Conservation (phyloP, 176 grass and related monocot species). For the Alopecurus myosuroides region DNA sequence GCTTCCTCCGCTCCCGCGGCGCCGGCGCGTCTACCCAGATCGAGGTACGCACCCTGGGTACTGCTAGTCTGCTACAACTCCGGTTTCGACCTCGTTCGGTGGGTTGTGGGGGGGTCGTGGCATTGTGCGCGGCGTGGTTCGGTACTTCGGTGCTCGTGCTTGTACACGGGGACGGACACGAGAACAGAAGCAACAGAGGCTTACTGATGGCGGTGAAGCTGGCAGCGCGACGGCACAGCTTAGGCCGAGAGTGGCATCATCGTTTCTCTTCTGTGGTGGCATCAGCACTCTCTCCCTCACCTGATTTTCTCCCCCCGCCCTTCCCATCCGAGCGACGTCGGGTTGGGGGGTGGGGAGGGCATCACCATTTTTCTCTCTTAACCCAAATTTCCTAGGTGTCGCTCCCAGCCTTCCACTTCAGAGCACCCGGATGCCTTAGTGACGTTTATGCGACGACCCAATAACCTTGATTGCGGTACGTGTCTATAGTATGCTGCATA, state of each 20-base stretch:
- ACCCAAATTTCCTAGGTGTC: not conserved
- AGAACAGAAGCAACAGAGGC: not conserved
- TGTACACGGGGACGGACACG: not conserved
- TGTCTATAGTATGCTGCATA: not conserved
- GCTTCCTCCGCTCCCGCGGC: constrained; percentile 75
- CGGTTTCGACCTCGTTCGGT: not conserved
- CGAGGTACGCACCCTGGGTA: constrained; percentile 47
- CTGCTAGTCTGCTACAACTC: not conserved
- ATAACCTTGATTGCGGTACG: not conserved
- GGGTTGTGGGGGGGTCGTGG: not conserved
- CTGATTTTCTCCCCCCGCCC: not conserved
- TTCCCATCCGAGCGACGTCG: not conserved
- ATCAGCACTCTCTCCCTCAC: not conserved
- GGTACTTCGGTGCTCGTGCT: not conserved
- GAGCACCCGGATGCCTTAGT: not conserved
- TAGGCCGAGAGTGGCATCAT: not conserved
- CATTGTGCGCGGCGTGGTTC: constrained; percentile 17
- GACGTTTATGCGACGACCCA: not conserved
- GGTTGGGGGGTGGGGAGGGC: not conserved
- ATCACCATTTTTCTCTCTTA: not conserved
- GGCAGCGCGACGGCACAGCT: too few relatives aligned
- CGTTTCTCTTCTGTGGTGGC: not conserved
- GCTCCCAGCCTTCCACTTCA: not conserved
- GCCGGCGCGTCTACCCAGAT: constrained; percentile 74
- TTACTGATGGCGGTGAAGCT: not conserved